phyloP scores from a whole-genome alignment of 352 stramenopile genomes.

The Phytophthora pinifolia region DNA sequence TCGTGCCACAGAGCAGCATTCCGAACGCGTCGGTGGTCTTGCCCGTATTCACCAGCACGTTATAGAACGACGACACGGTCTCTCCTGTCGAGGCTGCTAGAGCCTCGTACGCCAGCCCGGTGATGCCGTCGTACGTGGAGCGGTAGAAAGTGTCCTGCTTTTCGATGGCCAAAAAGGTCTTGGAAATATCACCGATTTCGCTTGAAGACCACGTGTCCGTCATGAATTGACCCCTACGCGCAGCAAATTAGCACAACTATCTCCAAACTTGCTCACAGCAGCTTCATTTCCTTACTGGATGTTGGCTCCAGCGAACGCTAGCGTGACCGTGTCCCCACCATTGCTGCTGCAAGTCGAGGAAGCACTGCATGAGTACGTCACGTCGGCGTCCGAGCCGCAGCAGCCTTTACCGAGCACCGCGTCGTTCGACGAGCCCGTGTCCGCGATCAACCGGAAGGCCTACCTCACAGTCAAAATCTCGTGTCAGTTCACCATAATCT shows the following conservation, averaged over 20 bases:
- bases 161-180: slow-evolving; percentile 76
- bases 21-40: slow-evolving; percentile 60
- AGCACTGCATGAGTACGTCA: slow-evolving; percentile 64
- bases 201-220: slow-evolving; percentile 65
- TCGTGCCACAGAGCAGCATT: slow-evolving; percentile 76
- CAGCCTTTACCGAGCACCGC: slow-evolving; percentile 64
- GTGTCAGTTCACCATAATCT: not conserved
- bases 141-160: slow-evolving; percentile 78
- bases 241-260: not conserved
- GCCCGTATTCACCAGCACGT: slow-evolving; percentile 45
- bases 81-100: slow-evolving; percentile 47
- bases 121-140: slow-evolving; percentile 77
- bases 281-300: slow-evolving; percentile 41
- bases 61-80: slow-evolving; percentile 54
- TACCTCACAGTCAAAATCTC: slow-evolving; percentile 12
- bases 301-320: slow-evolving; percentile 62
- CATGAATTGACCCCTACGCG: slow-evolving; percentile 60
- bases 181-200: slow-evolving; percentile 52
- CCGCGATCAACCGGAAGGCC: slow-evolving; percentile 74
- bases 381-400: slow-evolving; percentile 43
- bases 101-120: slow-evolving; percentile 62
- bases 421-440: slow-evolving; percentile 85
- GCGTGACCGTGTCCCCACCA: slow-evolving; percentile 27
- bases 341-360: slow-evolving; percentile 61
- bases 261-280: slow-evolving; percentile 4